These are phyloP conservation scores for Papiliotrema fonsecae DNA, from an alignment of 1,284 basidiomycete species.

Conservation along the genomic window DNA sequence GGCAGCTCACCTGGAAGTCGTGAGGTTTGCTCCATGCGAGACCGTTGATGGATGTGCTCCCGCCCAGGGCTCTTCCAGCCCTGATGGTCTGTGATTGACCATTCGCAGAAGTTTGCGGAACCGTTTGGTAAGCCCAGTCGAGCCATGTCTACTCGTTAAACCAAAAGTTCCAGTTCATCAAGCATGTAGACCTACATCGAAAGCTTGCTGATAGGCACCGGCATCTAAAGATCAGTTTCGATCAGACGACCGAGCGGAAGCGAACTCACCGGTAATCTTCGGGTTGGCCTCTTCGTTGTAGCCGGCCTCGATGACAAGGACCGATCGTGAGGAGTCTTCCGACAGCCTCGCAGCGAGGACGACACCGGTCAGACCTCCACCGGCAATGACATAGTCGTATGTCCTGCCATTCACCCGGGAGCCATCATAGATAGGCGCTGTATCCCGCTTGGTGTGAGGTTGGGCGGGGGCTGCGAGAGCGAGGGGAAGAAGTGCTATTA, in stretches of 20 bases:
- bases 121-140: slow-evolving; percentile 41
- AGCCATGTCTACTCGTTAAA: slow-evolving; percentile 16
- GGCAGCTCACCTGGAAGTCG: slow-evolving; percentile 20
- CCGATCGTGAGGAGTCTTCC: slow-evolving; percentile 54
- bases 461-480: background rate
- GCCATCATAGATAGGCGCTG: slow-evolving; percentile 12
- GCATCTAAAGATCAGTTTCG: too few species aligned
- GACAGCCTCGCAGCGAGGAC: slow-evolving; percentile 60
- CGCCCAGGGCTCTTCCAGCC: slow-evolving; percentile 32
- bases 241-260: too few species aligned
- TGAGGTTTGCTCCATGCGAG: slow-evolving; percentile 44
- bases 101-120: slow-evolving; percentile 29
- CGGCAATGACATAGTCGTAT: slow-evolving; percentile 65
- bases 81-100: slow-evolving; percentile 18
- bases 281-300: slow-evolving; percentile 24
- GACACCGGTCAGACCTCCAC: slow-evolving; percentile 60
- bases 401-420: slow-evolving; percentile 33
- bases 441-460: slow-evolving; percentile 3
- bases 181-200: slow-evolving; percentile 16
- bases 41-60: slow-evolving; percentile 45
- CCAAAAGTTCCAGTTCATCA: background rate
- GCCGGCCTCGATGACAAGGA: slow-evolving; percentile 41
- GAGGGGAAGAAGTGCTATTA: background rate
- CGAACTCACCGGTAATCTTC: slow-evolving; percentile 23
- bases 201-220: slow-evolving; percentile 18